Percentiles rank a stretch among this genome's conserved stretches.
Evolutionary conservation across 2,329 filamentous ascomycete genomes (phyloP).

Genomic region (Colletotrichum coccodes): DNA sequence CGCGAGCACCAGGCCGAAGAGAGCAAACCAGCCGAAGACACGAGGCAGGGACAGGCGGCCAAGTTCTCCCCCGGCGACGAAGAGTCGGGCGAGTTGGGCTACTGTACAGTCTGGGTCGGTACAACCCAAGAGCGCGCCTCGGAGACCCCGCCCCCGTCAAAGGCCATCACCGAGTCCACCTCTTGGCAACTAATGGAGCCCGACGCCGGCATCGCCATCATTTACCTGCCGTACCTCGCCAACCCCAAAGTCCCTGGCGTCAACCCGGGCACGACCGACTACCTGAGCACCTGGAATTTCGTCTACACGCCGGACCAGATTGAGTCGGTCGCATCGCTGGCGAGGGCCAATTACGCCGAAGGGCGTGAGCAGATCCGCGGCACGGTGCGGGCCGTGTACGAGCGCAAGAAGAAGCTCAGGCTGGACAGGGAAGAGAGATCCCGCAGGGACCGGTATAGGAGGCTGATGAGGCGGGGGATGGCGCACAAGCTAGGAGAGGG

Average conservation of each 20-base stretch:
- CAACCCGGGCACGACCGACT: conserved; percentile 85
- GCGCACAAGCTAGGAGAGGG: conserved; percentile 68
- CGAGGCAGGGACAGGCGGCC: conserved; percentile 41
- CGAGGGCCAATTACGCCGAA: conserved; percentile 87
- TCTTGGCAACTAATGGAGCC: conserved; percentile 78
- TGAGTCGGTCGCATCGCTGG: conserved; percentile 83
- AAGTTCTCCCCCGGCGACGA: conserved; percentile 55
- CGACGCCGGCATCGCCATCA: conserved; percentile 85
- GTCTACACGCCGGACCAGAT: conserved; percentile 93
- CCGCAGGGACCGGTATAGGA: conserved; percentile 53
- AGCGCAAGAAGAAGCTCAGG: conserved; percentile 82
- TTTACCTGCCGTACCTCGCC: conserved; percentile 90
- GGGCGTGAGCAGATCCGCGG: conserved; percentile 81
- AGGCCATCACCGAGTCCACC: conserved; percentile 70
- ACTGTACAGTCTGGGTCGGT: conserved; percentile 96
- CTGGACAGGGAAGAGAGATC: conserved; percentile 60
- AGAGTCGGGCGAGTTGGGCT: conserved; percentile 74
- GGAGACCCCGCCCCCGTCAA: conserved; percentile 61
- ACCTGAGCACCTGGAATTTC: conserved; percentile 98
- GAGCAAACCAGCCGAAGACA: conserved; percentile 35
- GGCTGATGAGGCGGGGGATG: conserved; percentile 59
- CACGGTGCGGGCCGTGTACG: conserved; percentile 89
- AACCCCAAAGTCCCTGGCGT: conserved; percentile 81
- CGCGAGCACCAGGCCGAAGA: conserved; percentile 38
- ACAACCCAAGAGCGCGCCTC: conserved; percentile 77